Percentiles rank a stretch among this genome's conserved stretches.
Evolutionary conservation across 2,329 filamentous ascomycete genomes (phyloP).

Genomic region (Pseudogymnoascus sp.): DNA sequence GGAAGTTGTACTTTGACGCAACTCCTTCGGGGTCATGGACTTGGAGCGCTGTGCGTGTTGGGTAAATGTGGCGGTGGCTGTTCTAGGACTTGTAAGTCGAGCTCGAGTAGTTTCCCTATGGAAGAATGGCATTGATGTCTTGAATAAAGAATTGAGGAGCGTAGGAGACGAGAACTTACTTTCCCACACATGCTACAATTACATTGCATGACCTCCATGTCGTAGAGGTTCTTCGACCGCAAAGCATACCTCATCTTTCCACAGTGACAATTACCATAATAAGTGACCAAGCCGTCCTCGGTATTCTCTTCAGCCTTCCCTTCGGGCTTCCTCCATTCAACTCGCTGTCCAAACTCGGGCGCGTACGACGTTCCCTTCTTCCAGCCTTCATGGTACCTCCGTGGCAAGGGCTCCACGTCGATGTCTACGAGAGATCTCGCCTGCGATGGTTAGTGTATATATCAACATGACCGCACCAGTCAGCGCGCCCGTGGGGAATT

Average conservation of each 20-base stretch:
- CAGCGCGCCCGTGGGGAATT: not conserved
- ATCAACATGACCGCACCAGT: not conserved
- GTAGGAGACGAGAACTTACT: conserved; percentile 11
- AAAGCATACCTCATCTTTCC: conserved; percentile 20
- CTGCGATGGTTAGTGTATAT: not conserved
- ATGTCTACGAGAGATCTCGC: conserved; percentile 11
- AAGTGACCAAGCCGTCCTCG: conserved; percentile 11
- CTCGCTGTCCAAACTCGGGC: not conserved
- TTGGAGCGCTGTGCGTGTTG: conserved; percentile 12
- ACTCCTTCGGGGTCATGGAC: conserved; percentile 15
- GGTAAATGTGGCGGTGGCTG: conserved; percentile 20
- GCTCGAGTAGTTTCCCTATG: not conserved
- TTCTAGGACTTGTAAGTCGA: conserved; percentile 15
- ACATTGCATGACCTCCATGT: conserved; percentile 19
- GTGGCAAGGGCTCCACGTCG: not conserved
- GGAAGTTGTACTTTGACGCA: conserved; percentile 16
- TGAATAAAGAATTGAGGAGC: not conserved
- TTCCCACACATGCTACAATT: conserved; percentile 25
- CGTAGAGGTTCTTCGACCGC: conserved; percentile 17
- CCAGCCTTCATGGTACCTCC: not conserved
- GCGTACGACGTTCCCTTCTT: conserved; percentile 2
- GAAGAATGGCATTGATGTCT: not conserved
- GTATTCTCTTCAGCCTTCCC: not conserved
- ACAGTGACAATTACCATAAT: conserved; percentile 25
- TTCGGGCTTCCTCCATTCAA: not conserved